These are phyloP conservation scores for Emiliania huxleyi DNA, from an alignment of 78 protist genomes.

Conservation along the genomic window DNA sequence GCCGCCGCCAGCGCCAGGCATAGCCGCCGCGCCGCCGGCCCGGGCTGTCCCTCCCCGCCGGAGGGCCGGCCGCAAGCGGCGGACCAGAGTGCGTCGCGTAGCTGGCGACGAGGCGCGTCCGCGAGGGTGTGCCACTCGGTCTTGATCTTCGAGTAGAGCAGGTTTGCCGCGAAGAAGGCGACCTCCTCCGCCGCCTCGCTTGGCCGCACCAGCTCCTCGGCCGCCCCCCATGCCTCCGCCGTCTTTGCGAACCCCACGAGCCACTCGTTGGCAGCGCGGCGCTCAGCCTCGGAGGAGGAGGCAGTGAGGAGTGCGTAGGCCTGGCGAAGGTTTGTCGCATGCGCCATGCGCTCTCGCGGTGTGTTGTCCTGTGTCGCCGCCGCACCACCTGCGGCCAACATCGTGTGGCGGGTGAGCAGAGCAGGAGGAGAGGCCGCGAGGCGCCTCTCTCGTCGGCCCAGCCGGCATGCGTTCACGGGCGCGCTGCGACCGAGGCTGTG, in stretches of 20 bases:
- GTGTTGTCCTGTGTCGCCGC: too few relatives aligned
- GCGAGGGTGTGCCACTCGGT: neutral
- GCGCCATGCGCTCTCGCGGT: too few relatives aligned
- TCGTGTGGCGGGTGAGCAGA: too few relatives aligned
- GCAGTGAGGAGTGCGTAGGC: too few relatives aligned
- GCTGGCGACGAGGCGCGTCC: neutral
- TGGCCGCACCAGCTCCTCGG: neutral
- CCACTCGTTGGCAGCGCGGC: neutral
- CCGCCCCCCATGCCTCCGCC: neutral
- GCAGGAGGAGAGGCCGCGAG: too few relatives aligned
- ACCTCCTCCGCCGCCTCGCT: neutral
- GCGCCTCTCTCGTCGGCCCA: too few relatives aligned
- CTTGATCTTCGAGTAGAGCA: neutral
- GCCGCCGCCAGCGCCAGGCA: slow-evolving; percentile 14
- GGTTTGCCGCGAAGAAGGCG: neutral
- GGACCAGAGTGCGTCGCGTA: neutral
- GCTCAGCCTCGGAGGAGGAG: neutral
- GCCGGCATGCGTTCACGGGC: too few relatives aligned
- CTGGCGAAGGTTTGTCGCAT: too few relatives aligned
- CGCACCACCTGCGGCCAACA: too few relatives aligned
- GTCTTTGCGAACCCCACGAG: neutral
- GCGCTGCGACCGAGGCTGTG: too few relatives aligned
- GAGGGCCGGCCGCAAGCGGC: neutral
- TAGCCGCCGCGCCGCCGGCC: neutral
- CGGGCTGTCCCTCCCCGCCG: neutral